A percentile compares a stretch with the other conserved stretches of the same genome.
phyloP scores from a whole-genome alignment of 805 yeast genomes.

The Zygotorulaspora florentina region DNA sequence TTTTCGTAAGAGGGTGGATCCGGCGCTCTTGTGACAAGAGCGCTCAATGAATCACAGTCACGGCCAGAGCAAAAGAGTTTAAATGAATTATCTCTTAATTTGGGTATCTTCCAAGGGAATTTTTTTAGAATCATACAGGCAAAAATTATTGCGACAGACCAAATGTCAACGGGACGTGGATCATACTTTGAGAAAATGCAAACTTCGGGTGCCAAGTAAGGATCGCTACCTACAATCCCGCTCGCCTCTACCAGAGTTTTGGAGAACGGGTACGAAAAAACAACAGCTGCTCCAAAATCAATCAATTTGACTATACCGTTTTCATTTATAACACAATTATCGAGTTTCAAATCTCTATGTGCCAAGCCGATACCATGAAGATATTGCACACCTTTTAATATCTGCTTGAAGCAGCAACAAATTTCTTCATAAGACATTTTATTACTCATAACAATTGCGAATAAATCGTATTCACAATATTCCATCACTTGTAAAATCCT shows the following conservation, averaged over 20 bases:
- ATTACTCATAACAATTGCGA: slow-evolving; percentile 92
- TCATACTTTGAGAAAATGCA: slow-evolving; percentile 77
- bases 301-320: slow-evolving; percentile 85
- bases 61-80: slow-evolving; percentile 74
- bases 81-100: slow-evolving; percentile 73
- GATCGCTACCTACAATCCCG: slow-evolving; percentile 86
- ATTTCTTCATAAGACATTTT: slow-evolving; percentile 78
- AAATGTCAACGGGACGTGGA: slow-evolving; percentile 89
- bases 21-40: slow-evolving; percentile 53
- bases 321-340: slow-evolving; percentile 81
- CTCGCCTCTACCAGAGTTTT: slow-evolving; percentile 68
- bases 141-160: slow-evolving; percentile 89
- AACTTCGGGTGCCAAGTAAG: slow-evolving; percentile 90
- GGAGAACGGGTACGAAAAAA: slow-evolving; percentile 81
- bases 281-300: slow-evolving; percentile 92
- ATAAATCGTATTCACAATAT: slow-evolving; percentile 86
- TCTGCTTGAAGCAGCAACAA: slow-evolving; percentile 85
- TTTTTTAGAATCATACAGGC: slow-evolving; percentile 89
- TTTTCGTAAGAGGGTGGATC: slow-evolving; percentile 40
- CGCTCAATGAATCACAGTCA: slow-evolving; percentile 62
- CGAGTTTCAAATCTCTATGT: slow-evolving; percentile 86
- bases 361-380: slow-evolving; percentile 82
- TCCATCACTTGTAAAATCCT: slow-evolving; percentile 90
- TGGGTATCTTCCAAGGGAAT: slow-evolving; percentile 94
- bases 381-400: slow-evolving; percentile 74